These are phyloP conservation scores for Stephanodiscus minutulus DNA, from an alignment of 108 stramenopile species.

Conservation along the genomic window DNA sequence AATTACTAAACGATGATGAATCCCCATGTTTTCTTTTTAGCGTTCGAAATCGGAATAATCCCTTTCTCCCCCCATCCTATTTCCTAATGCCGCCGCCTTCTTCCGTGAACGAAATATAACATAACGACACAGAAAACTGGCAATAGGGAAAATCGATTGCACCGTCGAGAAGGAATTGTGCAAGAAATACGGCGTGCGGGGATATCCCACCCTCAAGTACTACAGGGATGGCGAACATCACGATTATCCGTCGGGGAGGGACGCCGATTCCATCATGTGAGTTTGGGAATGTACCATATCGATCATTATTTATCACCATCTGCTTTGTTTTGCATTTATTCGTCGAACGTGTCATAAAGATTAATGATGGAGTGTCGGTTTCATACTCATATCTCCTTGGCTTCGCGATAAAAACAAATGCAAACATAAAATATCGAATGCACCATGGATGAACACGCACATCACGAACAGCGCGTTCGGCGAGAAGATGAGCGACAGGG, in stretches of 20 bases:
- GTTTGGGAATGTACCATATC: not conserved
- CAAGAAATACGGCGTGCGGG: slow-evolving; percentile 56
- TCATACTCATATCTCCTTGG: too few species aligned
- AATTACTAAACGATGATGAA: too few species aligned
- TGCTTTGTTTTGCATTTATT: too few species aligned
- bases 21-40: too few species aligned
- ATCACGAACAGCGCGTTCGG: slow-evolving; percentile 63
- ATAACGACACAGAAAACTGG: slow-evolving; percentile 68
- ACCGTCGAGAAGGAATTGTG: slow-evolving; percentile 70
- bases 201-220: slow-evolving; percentile 85
- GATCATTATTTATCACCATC: not conserved
- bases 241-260: slow-evolving; percentile 76
- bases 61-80: not conserved
- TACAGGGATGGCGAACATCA: slow-evolving; percentile 62
- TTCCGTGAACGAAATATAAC: not conserved
- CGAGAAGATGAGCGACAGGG: slow-evolving; percentile 62
- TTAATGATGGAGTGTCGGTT: too few species aligned
- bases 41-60: too few species aligned
- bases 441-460: too few species aligned
- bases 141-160: slow-evolving; percentile 88
- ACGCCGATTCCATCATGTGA: slow-evolving; percentile 58
- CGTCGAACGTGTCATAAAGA: too few species aligned
- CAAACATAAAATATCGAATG: too few species aligned
- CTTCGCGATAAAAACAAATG: too few species aligned
- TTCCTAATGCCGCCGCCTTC: too few species aligned